Evolutionary conservation across 257 asterid genomes (phyloP), one percentile per base, ranked within the genome.

Genomic region (Ligustrum vulgare): DNA sequence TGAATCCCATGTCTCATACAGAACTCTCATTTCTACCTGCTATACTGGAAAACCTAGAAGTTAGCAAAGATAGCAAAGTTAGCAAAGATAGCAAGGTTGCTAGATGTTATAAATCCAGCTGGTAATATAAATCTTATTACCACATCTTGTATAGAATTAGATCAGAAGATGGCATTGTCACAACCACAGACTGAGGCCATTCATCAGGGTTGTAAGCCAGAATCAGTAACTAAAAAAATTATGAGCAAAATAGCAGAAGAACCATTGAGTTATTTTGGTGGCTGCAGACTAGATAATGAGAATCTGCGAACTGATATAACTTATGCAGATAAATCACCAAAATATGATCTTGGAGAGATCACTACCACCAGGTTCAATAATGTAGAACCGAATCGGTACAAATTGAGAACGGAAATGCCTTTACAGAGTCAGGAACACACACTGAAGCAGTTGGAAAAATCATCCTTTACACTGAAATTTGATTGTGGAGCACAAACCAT

Each of bases 71-170:
- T 72, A 72, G 77, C 23, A 72, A 76, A 54, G 16, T 74, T 65
- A 72, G 78, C 74, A 76, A 63, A 76, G 73, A 69, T 72, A 72
- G 77, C 23, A 72, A 76, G 60, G 16, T 74, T n/a, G n/a, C n/a
- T n/a, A 77, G 86, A 81, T 75, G 79, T 39, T 45, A 63, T 72
- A 72, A 76, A 54, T 70, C 73, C 63, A 34, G 45, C 67, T 49
- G 76, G 74, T 63, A 72, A 67, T 79, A 51, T 16, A 22, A 66
- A 73, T 73, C 73, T 67, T 36, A 20, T 78, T 67, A 62, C 77
- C n/a, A 54, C 81, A 73, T 73, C 82, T 74, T 73, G 71, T 75
- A 35, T 69, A 73, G 85, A 79, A 71, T 75, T 79, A 75, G 83
- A 84, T 77, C 76, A 80, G 63, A 70, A 81, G 67, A 82, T 72